phyloP scores from a whole-genome alignment of 2,329 filamentous ascomycete genomes.

The Fonsecaea monophora region DNA sequence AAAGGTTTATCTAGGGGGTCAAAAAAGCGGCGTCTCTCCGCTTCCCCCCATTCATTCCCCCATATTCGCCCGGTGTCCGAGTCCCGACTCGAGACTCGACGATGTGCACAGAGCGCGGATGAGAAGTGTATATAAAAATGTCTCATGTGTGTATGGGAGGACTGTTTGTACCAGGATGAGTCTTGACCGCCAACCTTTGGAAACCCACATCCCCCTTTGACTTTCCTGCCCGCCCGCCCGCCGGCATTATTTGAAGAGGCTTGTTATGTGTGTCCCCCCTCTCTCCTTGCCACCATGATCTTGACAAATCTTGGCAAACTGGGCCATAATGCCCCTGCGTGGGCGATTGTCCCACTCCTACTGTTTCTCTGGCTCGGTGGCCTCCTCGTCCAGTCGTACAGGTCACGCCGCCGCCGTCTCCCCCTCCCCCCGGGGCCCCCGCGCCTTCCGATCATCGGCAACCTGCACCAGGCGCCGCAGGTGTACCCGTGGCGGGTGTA shows the following conservation, averaged over 20 bases:
- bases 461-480: slow-evolving; percentile 52
- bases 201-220: no score
- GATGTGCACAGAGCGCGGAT: background rate
- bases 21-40: background rate
- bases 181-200: background rate
- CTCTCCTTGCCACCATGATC: background rate
- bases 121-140: background rate
- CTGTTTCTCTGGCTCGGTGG: background rate
- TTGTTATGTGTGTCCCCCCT: background rate
- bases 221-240: no score
- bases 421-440: slow-evolving; percentile 45
- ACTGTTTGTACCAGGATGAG: background rate
- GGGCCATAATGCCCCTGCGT: background rate
- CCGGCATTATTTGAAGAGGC: no score
- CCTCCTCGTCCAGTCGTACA: background rate
- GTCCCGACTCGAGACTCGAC: background rate
- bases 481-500: slow-evolving; percentile 43
- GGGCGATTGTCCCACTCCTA: background rate
- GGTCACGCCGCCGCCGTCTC: slow-evolving; percentile 14
- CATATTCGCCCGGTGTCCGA: background rate
- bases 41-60: background rate
- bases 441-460: slow-evolving; percentile 56
- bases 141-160: background rate
- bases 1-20: background rate
- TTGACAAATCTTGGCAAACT: background rate